A percentile compares a stretch with the other conserved stretches of the same genome.
These are phyloP conservation scores for Crucihimalaya himalaica DNA, from an alignment of 345 rosid species.

Conservation along the genomic window DNA sequence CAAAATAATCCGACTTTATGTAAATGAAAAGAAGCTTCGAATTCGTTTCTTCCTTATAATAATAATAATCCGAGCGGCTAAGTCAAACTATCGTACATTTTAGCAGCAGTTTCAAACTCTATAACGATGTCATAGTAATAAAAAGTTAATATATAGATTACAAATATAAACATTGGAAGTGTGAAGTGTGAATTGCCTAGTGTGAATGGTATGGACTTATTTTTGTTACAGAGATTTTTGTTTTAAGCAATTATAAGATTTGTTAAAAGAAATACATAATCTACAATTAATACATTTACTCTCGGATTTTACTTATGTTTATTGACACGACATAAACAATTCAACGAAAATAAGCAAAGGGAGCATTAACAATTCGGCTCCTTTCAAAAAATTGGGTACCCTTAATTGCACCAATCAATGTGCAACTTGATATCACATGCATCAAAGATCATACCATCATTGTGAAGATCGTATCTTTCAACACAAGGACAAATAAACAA, in stretches of 20 bases:
- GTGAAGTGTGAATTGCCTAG: background rate
- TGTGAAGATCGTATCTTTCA: slow-evolving; percentile 30
- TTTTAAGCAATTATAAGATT: background rate
- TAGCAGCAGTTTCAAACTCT: background rate
- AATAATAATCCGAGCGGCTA: background rate
- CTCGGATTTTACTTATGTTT: background rate
- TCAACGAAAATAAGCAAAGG: slow-evolving; percentile 16
- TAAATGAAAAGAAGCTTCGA: slow-evolving; percentile 30
- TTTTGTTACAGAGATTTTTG: background rate
- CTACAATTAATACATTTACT: background rate
- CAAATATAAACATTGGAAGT: background rate
- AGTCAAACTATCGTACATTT: background rate
- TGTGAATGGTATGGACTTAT: background rate
- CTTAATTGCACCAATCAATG: slow-evolving; percentile 40
- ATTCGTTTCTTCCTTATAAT: background rate
- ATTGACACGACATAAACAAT: background rate
- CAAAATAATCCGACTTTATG: slow-evolving; percentile 13
- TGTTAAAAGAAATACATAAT: background rate
- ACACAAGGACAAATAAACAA: slow-evolving; percentile 9
- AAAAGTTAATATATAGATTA: background rate
- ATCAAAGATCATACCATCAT: slow-evolving; percentile 35
- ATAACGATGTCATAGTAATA: background rate
- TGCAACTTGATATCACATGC: slow-evolving; percentile 41
- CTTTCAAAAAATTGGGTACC: slow-evolving; percentile 33
- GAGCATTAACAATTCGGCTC: slow-evolving; percentile 30